phyloP scores from a whole-genome alignment of 225 moss, liverwort and hornwort species.

The Lunularia cruciata region DNA sequence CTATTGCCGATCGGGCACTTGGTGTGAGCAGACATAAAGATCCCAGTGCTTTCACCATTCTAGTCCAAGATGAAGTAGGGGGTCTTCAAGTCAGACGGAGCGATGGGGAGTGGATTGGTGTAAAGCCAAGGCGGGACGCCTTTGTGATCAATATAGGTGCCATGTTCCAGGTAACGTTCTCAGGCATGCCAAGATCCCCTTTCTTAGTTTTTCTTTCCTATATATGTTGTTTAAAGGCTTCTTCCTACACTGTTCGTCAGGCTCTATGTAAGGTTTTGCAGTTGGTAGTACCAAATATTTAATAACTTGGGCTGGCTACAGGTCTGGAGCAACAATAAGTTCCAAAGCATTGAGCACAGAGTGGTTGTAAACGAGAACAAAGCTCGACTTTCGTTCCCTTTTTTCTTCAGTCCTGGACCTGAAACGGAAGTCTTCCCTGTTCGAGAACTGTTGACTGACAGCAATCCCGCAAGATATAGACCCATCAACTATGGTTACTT shows the following conservation, averaged over 20 bases:
- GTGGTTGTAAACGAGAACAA: slow-evolving; percentile 41
- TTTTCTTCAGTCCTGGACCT: slow-evolving; percentile 28
- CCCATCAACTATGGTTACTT: slow-evolving; percentile 33
- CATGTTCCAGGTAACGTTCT: slow-evolving; percentile 47
- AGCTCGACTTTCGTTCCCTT: slow-evolving; percentile 34
- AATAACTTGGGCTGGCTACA: too few species aligned
- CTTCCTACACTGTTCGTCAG: too few species aligned
- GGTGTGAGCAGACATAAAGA: slow-evolving; percentile 89
- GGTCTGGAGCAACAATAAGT: neutral
- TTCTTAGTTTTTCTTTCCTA: too few species aligned
- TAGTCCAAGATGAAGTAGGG: slow-evolving; percentile 78
- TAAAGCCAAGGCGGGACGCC: slow-evolving; percentile 60
- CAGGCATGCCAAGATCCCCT: neutral
- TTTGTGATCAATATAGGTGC: slow-evolving; percentile 74
- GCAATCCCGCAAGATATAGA: slow-evolving; percentile 33
- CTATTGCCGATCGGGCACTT: slow-evolving; percentile 62
- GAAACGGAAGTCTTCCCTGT: slow-evolving; percentile 24
- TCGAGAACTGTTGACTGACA: slow-evolving; percentile 30
- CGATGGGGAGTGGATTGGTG: slow-evolving; percentile 65
- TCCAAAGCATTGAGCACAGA: slow-evolving; percentile 40
- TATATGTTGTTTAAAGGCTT: too few species aligned
- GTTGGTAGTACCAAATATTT: too few species aligned
- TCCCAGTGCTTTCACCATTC: slow-evolving; percentile 61
- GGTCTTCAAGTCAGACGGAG: slow-evolving; percentile 71
- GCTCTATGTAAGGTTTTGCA: too few species aligned